Conservation (phyloP, 2,329 filamentous ascomycete species). For the Canariomyces notabilis region DNA sequence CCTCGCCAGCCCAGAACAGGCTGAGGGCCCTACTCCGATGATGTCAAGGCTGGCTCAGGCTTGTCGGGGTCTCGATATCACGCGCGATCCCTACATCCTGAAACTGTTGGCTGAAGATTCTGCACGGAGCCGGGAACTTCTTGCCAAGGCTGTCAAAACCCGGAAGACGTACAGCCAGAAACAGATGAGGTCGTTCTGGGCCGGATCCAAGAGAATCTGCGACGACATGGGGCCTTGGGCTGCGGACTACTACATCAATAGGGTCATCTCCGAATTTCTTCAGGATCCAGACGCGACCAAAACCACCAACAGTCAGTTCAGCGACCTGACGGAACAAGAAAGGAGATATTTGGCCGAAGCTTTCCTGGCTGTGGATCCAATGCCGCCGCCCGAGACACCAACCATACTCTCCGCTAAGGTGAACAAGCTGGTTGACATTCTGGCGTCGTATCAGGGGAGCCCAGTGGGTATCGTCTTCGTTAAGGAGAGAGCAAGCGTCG, state of each 20-base stretch:
- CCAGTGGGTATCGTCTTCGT: slow-evolving; percentile 64
- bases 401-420: slow-evolving; percentile 54
- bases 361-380: slow-evolving; percentile 32
- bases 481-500: slow-evolving; percentile 55
- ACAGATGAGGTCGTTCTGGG: slow-evolving; percentile 52
- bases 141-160: slow-evolving; percentile 38
- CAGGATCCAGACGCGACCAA: slow-evolving; percentile 17
- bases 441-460: slow-evolving; percentile 39
- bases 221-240: slow-evolving; percentile 63
- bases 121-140: slow-evolving; percentile 35
- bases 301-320: slow-evolving; percentile 27
- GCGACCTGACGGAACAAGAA: slow-evolving; percentile 45
- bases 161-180: slow-evolving; percentile 47
- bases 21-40: slow-evolving; percentile 26
- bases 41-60: slow-evolving; percentile 42
- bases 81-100: slow-evolving; percentile 56
- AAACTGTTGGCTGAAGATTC: slow-evolving; percentile 40
- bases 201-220: slow-evolving; percentile 46
- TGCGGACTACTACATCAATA: slow-evolving; percentile 58
- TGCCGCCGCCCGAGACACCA: slow-evolving; percentile 18
- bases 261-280: slow-evolving; percentile 37
- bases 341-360: slow-evolving; percentile 50
- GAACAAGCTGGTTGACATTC: slow-evolving; percentile 45
- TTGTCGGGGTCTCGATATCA: slow-evolving; percentile 46
- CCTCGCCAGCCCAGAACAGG: slow-evolving; percentile 26